Conservation (phyloP, 495 filamentous ascomycete species). For the Tuber melanosporum region DNA sequence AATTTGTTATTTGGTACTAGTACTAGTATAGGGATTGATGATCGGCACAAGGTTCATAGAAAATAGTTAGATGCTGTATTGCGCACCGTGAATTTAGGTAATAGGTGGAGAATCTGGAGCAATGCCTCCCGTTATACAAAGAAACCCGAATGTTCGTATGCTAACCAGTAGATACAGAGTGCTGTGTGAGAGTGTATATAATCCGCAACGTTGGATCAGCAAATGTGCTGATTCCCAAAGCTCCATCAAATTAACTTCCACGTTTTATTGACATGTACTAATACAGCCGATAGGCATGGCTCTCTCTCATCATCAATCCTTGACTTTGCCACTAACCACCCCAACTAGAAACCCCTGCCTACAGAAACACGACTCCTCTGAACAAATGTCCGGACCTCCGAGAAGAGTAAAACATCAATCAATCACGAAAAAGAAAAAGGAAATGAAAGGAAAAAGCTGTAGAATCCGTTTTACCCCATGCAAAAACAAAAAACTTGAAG, state of each 20-base stretch:
- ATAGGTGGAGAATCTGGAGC: too few relatives aligned
- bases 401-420: not conserved
- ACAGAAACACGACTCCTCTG: not conserved
- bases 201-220: not conserved
- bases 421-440: constrained; percentile 16
- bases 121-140: too few relatives aligned
- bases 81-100: too few relatives aligned
- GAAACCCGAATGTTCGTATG: too few relatives aligned
- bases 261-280: constrained; percentile 3
- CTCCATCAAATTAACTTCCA: constrained; percentile 3
- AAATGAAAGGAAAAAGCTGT: constrained; percentile 14
- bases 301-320: constrained; percentile 2
- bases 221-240: not conserved
- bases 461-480: constrained; percentile 35
- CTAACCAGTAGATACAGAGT: too few relatives aligned
- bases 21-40: too few relatives aligned
- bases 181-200: not conserved
- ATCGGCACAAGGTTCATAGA: too few relatives aligned
- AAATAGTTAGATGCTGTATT: too few relatives aligned
- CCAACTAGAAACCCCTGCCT: not conserved
- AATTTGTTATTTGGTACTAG: too few relatives aligned
- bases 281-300: not conserved
- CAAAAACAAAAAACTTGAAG: constrained; percentile 20
- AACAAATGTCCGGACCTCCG: not conserved
- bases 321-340: not conserved